Conservation (phyloP, 805 yeast genomes). For the Cyberlindnera saturnus region DNA sequence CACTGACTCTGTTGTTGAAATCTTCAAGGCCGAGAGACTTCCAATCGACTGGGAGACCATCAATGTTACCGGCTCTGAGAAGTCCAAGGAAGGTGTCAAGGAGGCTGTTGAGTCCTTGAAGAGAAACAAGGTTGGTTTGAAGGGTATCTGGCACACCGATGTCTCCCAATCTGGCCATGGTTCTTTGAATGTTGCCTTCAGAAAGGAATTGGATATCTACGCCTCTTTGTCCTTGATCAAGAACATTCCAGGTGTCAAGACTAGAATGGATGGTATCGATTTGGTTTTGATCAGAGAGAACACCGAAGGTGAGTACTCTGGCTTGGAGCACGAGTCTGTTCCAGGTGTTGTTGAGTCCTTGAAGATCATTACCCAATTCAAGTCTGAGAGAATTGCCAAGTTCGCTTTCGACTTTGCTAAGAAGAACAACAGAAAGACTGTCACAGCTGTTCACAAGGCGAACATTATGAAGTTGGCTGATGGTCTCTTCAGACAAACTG, state of each 20-base stretch:
- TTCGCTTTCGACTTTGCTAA: conserved; percentile 95
- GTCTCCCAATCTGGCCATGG: conserved; percentile 70
- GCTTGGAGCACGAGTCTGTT: conserved; percentile 94
- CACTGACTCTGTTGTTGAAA: conserved; percentile 86
- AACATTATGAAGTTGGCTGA: conserved; percentile 98
- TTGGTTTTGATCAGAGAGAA: conserved; percentile 95
- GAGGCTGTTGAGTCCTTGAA: conserved; percentile 87
- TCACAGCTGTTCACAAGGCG: conserved; percentile 97
- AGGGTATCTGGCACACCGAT: conserved; percentile 93
- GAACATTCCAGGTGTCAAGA: conserved; percentile 89
- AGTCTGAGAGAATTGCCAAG: conserved; percentile 95
- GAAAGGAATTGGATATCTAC: conserved; percentile 93
- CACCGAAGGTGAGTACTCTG: conserved; percentile 98
- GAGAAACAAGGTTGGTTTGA: conserved; percentile 95
- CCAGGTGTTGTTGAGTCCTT: conserved; percentile 97
- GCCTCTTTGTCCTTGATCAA: conserved; percentile 94
- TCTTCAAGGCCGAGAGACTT: conserved; percentile 79
- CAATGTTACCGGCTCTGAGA: conserved; percentile 55
- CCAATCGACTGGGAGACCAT: conserved; percentile 93
- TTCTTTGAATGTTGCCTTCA: conserved; percentile 90
- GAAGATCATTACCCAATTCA: conserved; percentile 88
- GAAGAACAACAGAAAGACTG: conserved; percentile 85
- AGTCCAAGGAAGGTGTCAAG: conserved; percentile 54
- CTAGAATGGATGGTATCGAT: conserved; percentile 84
- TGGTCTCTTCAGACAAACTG: conserved; percentile 93